Evolutionary conservation across 2,329 filamentous ascomycete species (phyloP).

Genomic region (Colletotrichum tofieldiae): DNA sequence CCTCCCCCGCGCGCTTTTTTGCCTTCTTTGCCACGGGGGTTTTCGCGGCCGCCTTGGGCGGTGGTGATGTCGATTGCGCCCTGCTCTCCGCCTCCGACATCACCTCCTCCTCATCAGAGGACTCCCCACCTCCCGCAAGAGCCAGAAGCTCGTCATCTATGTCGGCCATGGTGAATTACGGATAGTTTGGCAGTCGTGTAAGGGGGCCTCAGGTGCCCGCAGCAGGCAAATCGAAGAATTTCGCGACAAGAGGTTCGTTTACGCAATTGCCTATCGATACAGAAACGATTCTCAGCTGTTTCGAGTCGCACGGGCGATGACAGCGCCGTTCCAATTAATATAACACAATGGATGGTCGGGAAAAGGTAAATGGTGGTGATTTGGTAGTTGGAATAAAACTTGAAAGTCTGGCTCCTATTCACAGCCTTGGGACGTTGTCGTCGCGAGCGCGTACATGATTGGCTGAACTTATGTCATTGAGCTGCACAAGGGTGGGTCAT

Average conservation of each 20-base stretch:
- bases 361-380: constrained; percentile 5
- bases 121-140: constrained; percentile 84
- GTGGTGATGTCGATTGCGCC: constrained; percentile 69
- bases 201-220: neutral
- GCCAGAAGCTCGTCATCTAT: constrained; percentile 95
- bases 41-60: constrained; percentile 55
- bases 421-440: constrained; percentile 37
- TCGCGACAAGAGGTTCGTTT: constrained; percentile 11
- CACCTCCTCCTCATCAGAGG: constrained; percentile 72
- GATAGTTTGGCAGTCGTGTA: constrained; percentile 22
- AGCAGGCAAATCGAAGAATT: constrained; percentile 8
- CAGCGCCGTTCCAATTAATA: neutral
- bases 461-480: constrained; percentile 44
- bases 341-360: neutral
- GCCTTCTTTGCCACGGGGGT: constrained; percentile 61
- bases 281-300: neutral
- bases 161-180: constrained; percentile 78
- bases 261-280: constrained; percentile 10
- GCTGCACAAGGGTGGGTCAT: constrained; percentile 18
- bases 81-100: constrained; percentile 68
- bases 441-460: constrained; percentile 35
- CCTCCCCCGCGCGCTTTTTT: constrained; percentile 68
- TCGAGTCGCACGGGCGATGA: neutral
- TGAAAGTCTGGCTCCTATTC: constrained; percentile 35
- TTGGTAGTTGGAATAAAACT: constrained; percentile 17